phyloP scores from a whole-genome alignment of 1,284 basidiomycete species.

The Pisolithus thermaeus region DNA sequence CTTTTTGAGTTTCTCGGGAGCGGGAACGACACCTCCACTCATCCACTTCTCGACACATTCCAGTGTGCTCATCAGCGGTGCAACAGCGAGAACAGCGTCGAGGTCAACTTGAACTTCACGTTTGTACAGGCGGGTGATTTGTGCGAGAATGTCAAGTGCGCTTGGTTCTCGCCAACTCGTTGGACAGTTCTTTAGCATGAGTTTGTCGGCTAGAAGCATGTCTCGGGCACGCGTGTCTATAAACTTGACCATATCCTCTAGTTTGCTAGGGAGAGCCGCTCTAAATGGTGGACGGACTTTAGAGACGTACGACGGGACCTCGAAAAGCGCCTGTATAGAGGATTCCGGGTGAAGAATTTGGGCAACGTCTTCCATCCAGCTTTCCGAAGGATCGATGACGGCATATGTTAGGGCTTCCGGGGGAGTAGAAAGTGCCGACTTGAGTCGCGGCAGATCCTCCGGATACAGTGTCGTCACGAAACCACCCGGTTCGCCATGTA shows the following conservation, averaged over 20 bases:
- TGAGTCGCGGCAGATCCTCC: conserved; percentile 63
- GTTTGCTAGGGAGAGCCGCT: conserved; percentile 27
- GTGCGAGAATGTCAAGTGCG: conserved; percentile 29
- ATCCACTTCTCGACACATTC: conserved; percentile 37
- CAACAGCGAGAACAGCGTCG: conserved; percentile 24
- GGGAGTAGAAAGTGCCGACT: conserved; percentile 36
- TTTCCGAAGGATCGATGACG: conserved; percentile 24
- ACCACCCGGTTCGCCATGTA: conserved; percentile 55
- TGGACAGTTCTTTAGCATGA: conserved; percentile 43
- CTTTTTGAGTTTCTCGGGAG: conserved; percentile 9
- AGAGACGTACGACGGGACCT: conserved; percentile 45
- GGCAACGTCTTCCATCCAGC: conserved; percentile 23
- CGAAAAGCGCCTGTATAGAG: conserved; percentile 36
- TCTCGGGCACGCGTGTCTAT: conserved; percentile 37
- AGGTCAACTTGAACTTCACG: conserved; percentile 35
- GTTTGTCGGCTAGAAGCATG: conserved; percentile 47
- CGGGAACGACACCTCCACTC: conserved; percentile 10
- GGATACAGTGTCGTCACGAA: conserved; percentile 70
- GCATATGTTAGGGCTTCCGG: conserved; percentile 31
- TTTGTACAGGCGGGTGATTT: conserved; percentile 33
- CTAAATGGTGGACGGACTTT: conserved; percentile 43
- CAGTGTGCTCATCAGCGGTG: conserved; percentile 40
- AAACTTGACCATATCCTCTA: conserved; percentile 35
- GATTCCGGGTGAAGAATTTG: conserved; percentile 36
- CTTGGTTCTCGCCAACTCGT: conserved; percentile 38